These are phyloP conservation scores for Pontederia crassipes DNA, from an alignment of 176 grass and related monocot species.

Conservation along the genomic window DNA sequence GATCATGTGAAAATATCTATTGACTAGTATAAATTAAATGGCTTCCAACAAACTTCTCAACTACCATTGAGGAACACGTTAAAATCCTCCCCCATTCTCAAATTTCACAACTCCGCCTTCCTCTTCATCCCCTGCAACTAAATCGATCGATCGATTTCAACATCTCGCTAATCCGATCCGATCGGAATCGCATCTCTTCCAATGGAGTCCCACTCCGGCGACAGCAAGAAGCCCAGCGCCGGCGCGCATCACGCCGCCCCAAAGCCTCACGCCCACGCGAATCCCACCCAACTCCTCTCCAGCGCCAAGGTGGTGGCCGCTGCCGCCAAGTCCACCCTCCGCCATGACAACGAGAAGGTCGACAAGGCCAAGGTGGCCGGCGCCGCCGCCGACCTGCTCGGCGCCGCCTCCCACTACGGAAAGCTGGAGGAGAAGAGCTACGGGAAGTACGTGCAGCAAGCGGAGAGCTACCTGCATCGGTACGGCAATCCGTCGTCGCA, in stretches of 20 bases:
- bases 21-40: no score
- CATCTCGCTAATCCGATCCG: neutral
- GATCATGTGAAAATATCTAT: no score
- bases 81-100: no score
- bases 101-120: no score
- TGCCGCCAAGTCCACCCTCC: slow-evolving; percentile 49
- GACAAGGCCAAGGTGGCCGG: slow-evolving; percentile 63
- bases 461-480: slow-evolving; percentile 72
- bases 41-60: no score
- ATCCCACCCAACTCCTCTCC: slow-evolving; percentile 42
- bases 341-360: slow-evolving; percentile 50
- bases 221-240: slow-evolving; percentile 17
- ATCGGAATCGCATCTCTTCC: neutral
- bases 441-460: slow-evolving; percentile 55
- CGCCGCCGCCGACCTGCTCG: slow-evolving; percentile 57
- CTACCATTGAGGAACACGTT: no score
- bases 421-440: slow-evolving; percentile 67
- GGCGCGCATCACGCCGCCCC: neutral
- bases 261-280: slow-evolving; percentile 19
- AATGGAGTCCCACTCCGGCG: slow-evolving; percentile 6
- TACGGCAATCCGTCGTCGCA: slow-evolving; percentile 10
- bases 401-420: slow-evolving; percentile 61
- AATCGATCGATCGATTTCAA: neutral
- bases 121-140: no score
- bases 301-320: slow-evolving; percentile 76